A percentile compares a stretch with the other conserved stretches of the same genome.
These are phyloP conservation scores for Botrytis sinoallii DNA, from an alignment of 2,329 filamentous ascomycete species.

Conservation along the genomic window DNA sequence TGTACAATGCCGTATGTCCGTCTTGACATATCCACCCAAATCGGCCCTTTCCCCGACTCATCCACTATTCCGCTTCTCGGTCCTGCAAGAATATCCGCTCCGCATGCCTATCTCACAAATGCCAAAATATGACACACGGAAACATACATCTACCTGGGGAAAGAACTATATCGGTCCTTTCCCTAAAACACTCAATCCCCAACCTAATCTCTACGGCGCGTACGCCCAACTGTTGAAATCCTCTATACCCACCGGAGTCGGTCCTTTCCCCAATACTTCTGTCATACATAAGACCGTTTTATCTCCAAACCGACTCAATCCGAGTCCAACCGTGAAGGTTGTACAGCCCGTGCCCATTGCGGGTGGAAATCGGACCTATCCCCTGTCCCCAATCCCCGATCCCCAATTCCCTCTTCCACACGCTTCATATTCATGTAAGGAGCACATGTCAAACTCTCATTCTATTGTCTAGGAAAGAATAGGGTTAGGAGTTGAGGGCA, in stretches of 20 bases:
- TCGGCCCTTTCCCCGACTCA: not conserved
- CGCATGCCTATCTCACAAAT: not conserved
- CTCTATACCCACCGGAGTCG: not conserved
- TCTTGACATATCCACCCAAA: not conserved
- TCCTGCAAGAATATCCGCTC: not conserved
- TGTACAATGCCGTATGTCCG: not conserved
- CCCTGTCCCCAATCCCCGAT: not conserved
- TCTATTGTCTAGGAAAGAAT: not conserved
- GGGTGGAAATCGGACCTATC: not conserved
- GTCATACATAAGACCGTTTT: not conserved
- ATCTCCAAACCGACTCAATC: not conserved
- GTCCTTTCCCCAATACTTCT: constrained; percentile 3
- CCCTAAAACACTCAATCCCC: not conserved
- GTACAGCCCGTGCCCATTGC: not conserved
- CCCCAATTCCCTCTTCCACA: not conserved
- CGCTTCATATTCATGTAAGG: not conserved
- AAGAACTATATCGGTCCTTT: not conserved
- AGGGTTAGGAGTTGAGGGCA: not conserved
- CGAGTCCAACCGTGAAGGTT: not conserved
- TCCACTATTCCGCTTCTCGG: not conserved
- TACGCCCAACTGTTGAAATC: not conserved
- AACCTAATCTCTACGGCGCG: not conserved
- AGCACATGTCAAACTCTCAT: no score
- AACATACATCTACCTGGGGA: not conserved
- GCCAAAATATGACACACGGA: not conserved